A percentile compares a stretch with the other conserved stretches of the same genome.
Conservation (phyloP, 75 land plant genomes). For the Adiantum capillusveneris region DNA sequence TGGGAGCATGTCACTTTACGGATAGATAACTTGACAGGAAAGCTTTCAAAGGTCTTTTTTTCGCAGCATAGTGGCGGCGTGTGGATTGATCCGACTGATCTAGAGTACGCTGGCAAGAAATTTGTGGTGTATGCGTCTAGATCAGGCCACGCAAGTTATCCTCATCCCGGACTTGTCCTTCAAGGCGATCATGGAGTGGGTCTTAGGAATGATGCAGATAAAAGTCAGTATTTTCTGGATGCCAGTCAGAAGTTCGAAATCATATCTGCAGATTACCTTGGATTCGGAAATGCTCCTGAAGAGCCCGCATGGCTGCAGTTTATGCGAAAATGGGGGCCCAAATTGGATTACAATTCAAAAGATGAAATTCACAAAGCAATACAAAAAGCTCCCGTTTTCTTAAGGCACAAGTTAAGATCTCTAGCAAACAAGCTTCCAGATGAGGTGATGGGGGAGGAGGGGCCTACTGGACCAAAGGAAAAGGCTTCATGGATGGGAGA, state of each 20-base stretch:
- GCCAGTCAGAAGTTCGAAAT: conserved; percentile 30
- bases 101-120: conserved; percentile 47
- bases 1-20: conserved; percentile 82
- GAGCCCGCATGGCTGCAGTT: conserved; percentile 76
- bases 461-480: conserved; percentile 77
- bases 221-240: conserved; percentile 35
- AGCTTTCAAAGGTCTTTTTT: conserved; percentile 47
- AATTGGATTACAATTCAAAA: conserved; percentile 28
- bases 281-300: conserved; percentile 19
- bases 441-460: conserved; percentile 62
- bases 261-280: conserved; percentile 55
- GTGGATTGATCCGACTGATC: conserved; percentile 47
- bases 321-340: conserved; percentile 77
- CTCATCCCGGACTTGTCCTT: conserved; percentile 50
- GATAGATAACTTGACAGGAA: conserved; percentile 59
- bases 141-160: conserved; percentile 54
- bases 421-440: conserved; percentile 41
- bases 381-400: conserved; percentile 33
- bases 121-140: conserved; percentile 40
- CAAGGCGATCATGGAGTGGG: conserved; percentile 68
- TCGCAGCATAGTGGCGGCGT: conserved; percentile 58
- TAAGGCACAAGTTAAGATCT: conserved; percentile 32
- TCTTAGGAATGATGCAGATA: conserved; percentile 55
- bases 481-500: conserved; percentile 61
- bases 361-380: conserved; percentile 34